Conservation (phyloP, 1,284 basidiomycete species). For the Cutaneotrichosporon cavernicola region DNA sequence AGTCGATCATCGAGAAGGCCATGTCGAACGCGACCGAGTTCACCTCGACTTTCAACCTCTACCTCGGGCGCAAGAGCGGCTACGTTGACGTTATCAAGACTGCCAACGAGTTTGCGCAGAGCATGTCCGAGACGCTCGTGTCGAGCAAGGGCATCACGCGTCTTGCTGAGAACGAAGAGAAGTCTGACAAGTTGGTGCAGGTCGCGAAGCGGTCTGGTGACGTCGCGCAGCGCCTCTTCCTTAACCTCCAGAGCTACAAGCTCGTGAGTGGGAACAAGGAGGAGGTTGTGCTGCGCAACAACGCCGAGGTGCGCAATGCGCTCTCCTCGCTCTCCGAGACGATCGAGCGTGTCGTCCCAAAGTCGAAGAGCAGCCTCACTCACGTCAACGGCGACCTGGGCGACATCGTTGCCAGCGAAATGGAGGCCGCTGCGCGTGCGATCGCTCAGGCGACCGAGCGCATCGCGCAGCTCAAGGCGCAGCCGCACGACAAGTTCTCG, state of each 20-base stretch:
- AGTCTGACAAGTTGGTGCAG: conserved; percentile 79
- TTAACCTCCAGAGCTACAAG: conserved; percentile 94
- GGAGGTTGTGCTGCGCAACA: conserved; percentile 86
- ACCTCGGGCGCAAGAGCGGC: conserved; percentile 81
- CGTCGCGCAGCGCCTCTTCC: conserved; percentile 85
- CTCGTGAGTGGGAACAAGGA: conserved; percentile 73
- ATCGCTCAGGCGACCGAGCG: conserved; percentile 92
- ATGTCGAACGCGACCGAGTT: conserved; percentile 93
- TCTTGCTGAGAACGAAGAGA: conserved; percentile 84
- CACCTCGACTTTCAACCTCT: conserved; percentile 88
- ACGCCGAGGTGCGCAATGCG: conserved; percentile 75
- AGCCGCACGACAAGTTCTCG: conserved; percentile 80
- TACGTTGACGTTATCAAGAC: conserved; percentile 98
- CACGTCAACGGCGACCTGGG: conserved; percentile 90
- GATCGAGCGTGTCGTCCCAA: conserved; percentile 82
- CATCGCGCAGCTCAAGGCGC: conserved; percentile 82
- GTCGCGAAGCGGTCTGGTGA: conserved; percentile 87
- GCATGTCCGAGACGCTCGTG: conserved; percentile 83
- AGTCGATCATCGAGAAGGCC: conserved; percentile 98
- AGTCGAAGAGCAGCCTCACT: conserved; percentile 71
- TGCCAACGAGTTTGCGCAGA: conserved; percentile 94
- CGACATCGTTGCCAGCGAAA: conserved; percentile 94
- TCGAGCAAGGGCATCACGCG: conserved; percentile 96
- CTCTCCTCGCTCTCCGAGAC: conserved; percentile 81
- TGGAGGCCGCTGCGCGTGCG: conserved; percentile 87